Percentiles rank a stretch among this genome's conserved stretches.
These are phyloP conservation scores for Pythium aquatile DNA, from an alignment of 352 stramenopile species.

Conservation along the genomic window DNA sequence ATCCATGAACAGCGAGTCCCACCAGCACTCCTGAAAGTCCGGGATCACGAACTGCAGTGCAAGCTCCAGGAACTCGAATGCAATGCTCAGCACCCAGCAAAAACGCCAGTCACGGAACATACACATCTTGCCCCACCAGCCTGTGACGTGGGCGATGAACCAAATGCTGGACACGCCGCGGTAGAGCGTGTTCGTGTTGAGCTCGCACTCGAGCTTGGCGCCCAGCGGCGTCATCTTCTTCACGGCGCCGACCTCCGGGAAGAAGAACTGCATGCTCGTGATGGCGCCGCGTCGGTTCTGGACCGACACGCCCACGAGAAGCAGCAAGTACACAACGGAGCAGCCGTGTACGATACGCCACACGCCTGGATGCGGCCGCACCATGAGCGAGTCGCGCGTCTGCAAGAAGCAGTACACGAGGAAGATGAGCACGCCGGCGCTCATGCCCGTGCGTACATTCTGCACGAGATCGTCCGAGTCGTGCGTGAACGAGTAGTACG, in stretches of 20 bases:
- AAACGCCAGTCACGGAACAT: constrained; percentile 94
- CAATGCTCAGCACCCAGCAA: constrained; percentile 88
- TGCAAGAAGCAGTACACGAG: constrained; percentile 87
- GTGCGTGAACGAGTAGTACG: constrained; percentile 83
- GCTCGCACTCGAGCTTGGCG: constrained; percentile 54
- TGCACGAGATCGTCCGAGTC: constrained; percentile 64
- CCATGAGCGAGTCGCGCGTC: constrained; percentile 74
- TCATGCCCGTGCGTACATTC: constrained; percentile 65
- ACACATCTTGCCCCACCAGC: constrained; percentile 93
- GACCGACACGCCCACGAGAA: constrained; percentile 64
- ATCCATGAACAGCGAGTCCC: constrained; percentile 92
- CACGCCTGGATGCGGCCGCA: constrained; percentile 70
- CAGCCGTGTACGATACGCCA: constrained; percentile 81
- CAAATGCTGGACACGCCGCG: constrained; percentile 78
- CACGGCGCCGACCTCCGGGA: constrained; percentile 61
- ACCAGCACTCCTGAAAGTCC: constrained; percentile 95
- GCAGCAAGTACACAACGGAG: constrained; percentile 73
- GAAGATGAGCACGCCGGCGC: constrained; percentile 72
- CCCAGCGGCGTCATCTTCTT: constrained; percentile 31
- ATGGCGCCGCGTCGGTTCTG: constrained; percentile 68
- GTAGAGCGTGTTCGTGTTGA: constrained; percentile 59
- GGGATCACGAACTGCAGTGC: constrained; percentile 88
- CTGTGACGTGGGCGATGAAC: constrained; percentile 83
- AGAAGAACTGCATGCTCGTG: constrained; percentile 65
- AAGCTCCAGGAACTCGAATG: constrained; percentile 91